A percentile compares a stretch with the other conserved stretches of the same genome.
phyloP scores from a whole-genome alignment of 2,329 filamentous ascomycete species.

The Alternaria conjuncta region DNA sequence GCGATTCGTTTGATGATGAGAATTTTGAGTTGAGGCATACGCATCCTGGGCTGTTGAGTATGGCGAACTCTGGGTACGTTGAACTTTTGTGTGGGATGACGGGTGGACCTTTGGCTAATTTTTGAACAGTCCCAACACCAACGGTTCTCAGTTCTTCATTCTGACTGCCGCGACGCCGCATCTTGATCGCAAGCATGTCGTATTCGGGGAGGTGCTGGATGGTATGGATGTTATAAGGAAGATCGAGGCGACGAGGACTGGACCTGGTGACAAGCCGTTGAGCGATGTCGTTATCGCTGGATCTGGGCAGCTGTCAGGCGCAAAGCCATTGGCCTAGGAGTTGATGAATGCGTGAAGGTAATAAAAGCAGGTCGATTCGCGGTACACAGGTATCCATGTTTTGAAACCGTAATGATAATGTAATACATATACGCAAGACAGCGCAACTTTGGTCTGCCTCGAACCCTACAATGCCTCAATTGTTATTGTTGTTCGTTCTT shows the following conservation, averaged over 20 bases:
- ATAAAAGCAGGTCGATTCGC: not conserved
- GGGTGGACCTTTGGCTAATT: not conserved
- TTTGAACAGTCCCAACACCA: conserved; percentile 74
- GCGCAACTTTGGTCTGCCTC: not conserved
- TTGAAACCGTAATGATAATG: not conserved
- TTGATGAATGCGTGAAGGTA: not conserved
- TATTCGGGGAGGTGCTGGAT: conserved; percentile 88
- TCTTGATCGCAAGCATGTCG: conserved; percentile 93
- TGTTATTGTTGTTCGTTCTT: not conserved
- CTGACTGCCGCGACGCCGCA: conserved; percentile 95
- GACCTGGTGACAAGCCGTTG: conserved; percentile 4
- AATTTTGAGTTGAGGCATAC: conserved; percentile 91
- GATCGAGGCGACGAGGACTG: conserved; percentile 79
- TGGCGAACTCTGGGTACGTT: conserved; percentile 80
- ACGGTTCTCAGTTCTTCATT: conserved; percentile 97
- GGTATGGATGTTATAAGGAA: conserved; percentile 91
- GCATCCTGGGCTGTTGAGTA: conserved; percentile 92
- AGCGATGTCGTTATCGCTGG: conserved; percentile 9
- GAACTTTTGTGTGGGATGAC: not conserved
- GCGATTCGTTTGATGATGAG: conserved; percentile 82
- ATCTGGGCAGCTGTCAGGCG: conserved; percentile 14
- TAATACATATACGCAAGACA: not conserved
- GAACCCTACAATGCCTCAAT: not conserved
- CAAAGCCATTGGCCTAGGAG: conserved; percentile 1
- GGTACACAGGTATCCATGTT: not conserved